These are phyloP conservation scores for Ceratocystis papillata DNA, from an alignment of 2,329 filamentous ascomycete genomes.

Conservation along the genomic window DNA sequence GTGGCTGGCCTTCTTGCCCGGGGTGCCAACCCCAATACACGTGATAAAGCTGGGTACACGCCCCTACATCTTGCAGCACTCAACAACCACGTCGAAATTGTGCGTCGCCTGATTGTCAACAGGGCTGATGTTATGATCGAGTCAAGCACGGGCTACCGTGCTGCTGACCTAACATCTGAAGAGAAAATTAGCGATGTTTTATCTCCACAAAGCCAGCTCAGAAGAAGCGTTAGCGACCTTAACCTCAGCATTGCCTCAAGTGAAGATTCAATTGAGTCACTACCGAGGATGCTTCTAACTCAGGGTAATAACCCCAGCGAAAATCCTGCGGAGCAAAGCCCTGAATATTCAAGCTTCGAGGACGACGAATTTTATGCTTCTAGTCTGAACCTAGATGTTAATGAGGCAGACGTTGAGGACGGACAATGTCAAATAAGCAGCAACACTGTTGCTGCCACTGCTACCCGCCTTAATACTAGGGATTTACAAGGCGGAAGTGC, in stretches of 20 bases:
- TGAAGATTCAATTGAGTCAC: conserved; percentile 20
- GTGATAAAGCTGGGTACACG: conserved; percentile 70
- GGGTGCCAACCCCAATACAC: conserved; percentile 63
- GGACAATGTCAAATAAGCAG: neutral
- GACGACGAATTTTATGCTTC: conserved; percentile 36
- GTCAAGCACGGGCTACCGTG: conserved; percentile 28
- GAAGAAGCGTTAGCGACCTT: conserved; percentile 22
- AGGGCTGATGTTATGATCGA: conserved; percentile 60
- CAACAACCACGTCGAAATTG: conserved; percentile 63
- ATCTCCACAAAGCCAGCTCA: conserved; percentile 23
- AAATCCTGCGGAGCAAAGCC: conserved; percentile 23
- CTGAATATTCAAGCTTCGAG: conserved; percentile 39
- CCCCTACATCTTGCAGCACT: conserved; percentile 73
- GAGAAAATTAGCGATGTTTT: conserved; percentile 16
- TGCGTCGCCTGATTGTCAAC: conserved; percentile 60
- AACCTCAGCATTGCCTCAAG: conserved; percentile 18
- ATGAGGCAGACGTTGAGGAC: conserved; percentile 30
- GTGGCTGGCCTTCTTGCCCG: conserved; percentile 65
- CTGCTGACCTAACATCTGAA: conserved; percentile 18
- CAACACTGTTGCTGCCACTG: neutral
- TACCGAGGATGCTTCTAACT: conserved; percentile 20
- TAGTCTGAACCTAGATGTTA: conserved; percentile 32
- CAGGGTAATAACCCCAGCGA: neutral
- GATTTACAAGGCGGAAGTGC: conserved; percentile 16
- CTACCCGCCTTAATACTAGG: neutral